These are phyloP conservation scores for Salvia miltiorrhiza DNA, from an alignment of 257 asterid genomes.

Conservation along the genomic window DNA sequence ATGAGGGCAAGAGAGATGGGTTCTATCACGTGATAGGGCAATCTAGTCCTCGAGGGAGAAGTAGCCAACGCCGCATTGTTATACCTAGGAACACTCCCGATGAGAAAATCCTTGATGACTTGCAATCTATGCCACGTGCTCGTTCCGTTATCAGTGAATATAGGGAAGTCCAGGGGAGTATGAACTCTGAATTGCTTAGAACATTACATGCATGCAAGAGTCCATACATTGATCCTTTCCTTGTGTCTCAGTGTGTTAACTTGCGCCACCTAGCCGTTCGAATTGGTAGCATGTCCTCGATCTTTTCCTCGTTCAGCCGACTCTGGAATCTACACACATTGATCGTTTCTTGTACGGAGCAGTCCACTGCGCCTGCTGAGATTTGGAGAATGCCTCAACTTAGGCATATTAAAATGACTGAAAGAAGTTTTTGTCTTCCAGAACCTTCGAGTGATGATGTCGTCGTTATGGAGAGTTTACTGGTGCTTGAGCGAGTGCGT, in stretches of 20 bases:
- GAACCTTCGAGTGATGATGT: too few species aligned
- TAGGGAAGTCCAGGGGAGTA: too few species aligned
- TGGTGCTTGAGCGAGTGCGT: too few species aligned
- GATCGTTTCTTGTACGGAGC: background rate
- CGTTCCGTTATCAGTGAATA: background rate
- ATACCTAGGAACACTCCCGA: background rate
- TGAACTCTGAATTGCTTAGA: too few species aligned
- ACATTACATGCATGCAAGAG: too few species aligned
- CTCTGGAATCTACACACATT: background rate
- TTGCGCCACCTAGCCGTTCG: too few species aligned
- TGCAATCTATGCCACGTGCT: background rate
- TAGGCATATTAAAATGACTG: too few species aligned
- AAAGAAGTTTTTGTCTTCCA: too few species aligned
- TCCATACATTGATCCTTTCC: too few species aligned
- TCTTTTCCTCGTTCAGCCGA: background rate
- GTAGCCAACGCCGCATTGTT: background rate
- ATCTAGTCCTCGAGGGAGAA: background rate
- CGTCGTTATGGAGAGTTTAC: too few species aligned
- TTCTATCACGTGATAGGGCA: background rate
- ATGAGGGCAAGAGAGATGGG: background rate
- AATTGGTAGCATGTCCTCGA: background rate
- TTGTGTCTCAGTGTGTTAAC: too few species aligned
- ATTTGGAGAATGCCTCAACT: constrained; percentile 19
- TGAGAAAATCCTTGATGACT: background rate
- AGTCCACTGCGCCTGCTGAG: background rate